These are phyloP conservation scores for Wickerhamomyces sp. DNA, from an alignment of 1,139 yeast genomes.

Conservation along the genomic window DNA sequence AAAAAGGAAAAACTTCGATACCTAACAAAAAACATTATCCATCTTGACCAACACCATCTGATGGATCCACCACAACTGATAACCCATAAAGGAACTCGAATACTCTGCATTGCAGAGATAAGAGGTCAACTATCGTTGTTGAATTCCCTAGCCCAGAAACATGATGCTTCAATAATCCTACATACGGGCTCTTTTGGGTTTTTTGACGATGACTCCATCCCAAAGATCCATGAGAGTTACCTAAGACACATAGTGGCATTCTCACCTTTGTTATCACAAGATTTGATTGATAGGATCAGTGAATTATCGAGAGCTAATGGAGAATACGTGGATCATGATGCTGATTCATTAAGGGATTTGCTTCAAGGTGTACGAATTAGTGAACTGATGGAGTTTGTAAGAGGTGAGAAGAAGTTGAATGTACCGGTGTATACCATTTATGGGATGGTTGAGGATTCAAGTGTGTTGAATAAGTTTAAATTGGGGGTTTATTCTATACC, in stretches of 20 bases:
- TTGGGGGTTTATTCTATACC: slow-evolving; percentile 47
- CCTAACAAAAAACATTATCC: too few relatives aligned
- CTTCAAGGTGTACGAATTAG: slow-evolving; percentile 40
- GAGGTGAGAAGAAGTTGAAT: slow-evolving; percentile 41
- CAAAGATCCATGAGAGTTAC: slow-evolving; percentile 48
- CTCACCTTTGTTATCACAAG: slow-evolving; percentile 52
- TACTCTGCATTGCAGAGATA: slow-evolving; percentile 52
- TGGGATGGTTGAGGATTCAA: slow-evolving; percentile 73
- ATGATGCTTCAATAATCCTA: slow-evolving; percentile 47
- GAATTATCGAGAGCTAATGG: slow-evolving; percentile 40
- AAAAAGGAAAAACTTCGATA: too few relatives aligned
- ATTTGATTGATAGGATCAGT: slow-evolving; percentile 41
- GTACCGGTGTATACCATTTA: slow-evolving; percentile 73
- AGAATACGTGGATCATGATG: slow-evolving; percentile 32
- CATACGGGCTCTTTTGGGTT: slow-evolving; percentile 84
- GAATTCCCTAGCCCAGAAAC: slow-evolving; percentile 41
- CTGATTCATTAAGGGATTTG: slow-evolving; percentile 35
- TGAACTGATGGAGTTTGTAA: slow-evolving; percentile 48
- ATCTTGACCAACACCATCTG: background rate
- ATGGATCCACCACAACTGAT: slow-evolving; percentile 17
- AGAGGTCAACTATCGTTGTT: slow-evolving; percentile 45
- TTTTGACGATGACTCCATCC: slow-evolving; percentile 57
- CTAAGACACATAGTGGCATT: slow-evolving; percentile 65
- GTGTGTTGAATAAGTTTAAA: slow-evolving; percentile 57
- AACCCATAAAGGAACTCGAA: slow-evolving; percentile 30